phyloP scores from a whole-genome alignment of 2,329 filamentous ascomycete genomes.

The Monosporascus sp. region DNA sequence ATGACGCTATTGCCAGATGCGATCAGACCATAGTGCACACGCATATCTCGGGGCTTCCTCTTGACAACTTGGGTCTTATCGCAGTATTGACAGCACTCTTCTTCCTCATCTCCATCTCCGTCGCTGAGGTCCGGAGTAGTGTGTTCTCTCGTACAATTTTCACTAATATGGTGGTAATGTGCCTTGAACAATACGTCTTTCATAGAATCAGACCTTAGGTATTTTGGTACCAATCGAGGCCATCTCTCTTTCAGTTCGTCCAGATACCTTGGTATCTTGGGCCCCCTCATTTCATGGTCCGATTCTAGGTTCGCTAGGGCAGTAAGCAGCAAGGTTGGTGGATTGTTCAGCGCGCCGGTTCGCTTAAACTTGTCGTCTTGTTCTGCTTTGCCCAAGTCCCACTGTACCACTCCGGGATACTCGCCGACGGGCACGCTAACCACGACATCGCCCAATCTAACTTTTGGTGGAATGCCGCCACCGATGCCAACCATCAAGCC shows the following conservation, averaged over 20 bases:
- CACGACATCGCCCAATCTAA: slow-evolving; percentile 21
- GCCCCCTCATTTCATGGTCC: slow-evolving; percentile 6
- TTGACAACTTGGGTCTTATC: slow-evolving; percentile 10
- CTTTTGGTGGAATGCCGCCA: slow-evolving; percentile 14
- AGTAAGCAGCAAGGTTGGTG: slow-evolving; percentile 12
- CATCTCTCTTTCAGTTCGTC: slow-evolving; percentile 9
- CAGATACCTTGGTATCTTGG: slow-evolving; percentile 13
- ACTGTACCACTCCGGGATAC: slow-evolving; percentile 18
- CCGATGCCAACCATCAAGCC: slow-evolving; percentile 39
- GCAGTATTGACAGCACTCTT: slow-evolving; percentile 9
- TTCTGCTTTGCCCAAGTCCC: slow-evolving; percentile 16
- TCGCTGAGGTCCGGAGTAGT: background rate
- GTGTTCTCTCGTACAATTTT: background rate
- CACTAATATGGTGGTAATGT: slow-evolving; percentile 2
- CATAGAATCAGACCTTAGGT: slow-evolving; percentile 9
- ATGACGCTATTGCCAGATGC: slow-evolving; percentile 21
- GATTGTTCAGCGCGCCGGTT: slow-evolving; percentile 14
- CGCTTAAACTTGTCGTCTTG: slow-evolving; percentile 8
- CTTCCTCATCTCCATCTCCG: slow-evolving; percentile 5
- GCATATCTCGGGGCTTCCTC: slow-evolving; percentile 12
- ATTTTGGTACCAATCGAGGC: slow-evolving; percentile 11
- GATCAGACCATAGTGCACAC: slow-evolving; percentile 19
- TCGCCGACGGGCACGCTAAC: slow-evolving; percentile 10
- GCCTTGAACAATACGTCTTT: slow-evolving; percentile 11
- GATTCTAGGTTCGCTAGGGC: slow-evolving; percentile 11